Evolutionary conservation across 495 filamentous ascomycete species (phyloP).

Genomic region (Penicillium chermesinum): DNA sequence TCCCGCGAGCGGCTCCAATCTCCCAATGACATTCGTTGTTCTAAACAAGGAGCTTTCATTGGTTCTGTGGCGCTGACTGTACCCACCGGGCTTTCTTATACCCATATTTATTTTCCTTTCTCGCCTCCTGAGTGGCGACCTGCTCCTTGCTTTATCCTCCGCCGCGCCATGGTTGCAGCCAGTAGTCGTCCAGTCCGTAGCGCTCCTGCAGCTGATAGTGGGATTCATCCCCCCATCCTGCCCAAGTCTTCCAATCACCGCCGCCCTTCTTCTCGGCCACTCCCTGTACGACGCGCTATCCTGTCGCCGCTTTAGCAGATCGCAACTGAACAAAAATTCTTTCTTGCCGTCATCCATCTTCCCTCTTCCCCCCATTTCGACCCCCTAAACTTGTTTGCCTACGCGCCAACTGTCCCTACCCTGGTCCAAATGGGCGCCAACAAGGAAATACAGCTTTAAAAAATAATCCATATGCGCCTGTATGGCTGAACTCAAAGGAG

Average conservation of each 20-base stretch:
- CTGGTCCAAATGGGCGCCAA: not conserved
- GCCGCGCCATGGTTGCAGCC: slow-evolving; percentile 30
- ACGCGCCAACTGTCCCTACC: not conserved
- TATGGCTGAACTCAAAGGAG: not conserved
- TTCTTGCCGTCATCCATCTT: slow-evolving; percentile 24
- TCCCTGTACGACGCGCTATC: slow-evolving; percentile 31
- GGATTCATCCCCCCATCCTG: slow-evolving; percentile 13
- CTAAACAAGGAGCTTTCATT: not conserved
- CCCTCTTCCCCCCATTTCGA: slow-evolving; percentile 18
- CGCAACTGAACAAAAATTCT: slow-evolving; percentile 42
- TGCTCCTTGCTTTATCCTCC: slow-evolving; percentile 30
- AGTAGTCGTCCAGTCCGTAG: slow-evolving; percentile 27
- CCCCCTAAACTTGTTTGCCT: not conserved
- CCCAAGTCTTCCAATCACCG: slow-evolving; percentile 28
- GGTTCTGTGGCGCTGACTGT: slow-evolving; percentile 1
- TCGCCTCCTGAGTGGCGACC: slow-evolving; percentile 21
- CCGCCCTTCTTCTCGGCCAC: slow-evolving; percentile 20
- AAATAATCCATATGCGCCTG: too few species aligned
- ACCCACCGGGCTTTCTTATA: slow-evolving; percentile 7
- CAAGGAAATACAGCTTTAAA: too few species aligned
- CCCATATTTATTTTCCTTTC: not conserved
- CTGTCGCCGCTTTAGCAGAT: slow-evolving; percentile 39
- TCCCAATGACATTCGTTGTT: not conserved
- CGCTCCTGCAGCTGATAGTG: slow-evolving; percentile 31
- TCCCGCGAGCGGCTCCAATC: slow-evolving; percentile 22